Evolutionary conservation across 192 early-diverging fungal genomes (phyloP), one percentile per base, ranked within the genome.

Genomic region (Coemansia sp.): DNA sequence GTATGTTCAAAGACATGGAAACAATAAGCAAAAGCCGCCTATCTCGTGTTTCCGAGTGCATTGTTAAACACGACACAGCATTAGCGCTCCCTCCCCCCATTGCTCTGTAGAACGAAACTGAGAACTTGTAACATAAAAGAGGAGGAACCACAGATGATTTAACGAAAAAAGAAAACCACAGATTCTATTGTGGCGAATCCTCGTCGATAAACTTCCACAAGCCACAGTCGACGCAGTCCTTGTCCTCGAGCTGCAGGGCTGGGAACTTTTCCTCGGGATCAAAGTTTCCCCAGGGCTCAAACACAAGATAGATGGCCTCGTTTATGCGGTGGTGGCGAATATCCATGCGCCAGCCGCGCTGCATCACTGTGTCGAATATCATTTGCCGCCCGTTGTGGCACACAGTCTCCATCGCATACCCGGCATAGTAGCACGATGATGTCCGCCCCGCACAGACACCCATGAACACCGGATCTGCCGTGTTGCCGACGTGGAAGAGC

Each of bases 401-500:
- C 58, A 86, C 84, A 7, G 90, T 87, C 68, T 97, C 91, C 64
- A 92, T 72, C 15, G 89, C 90, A 64, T 92, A 92, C 1, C 84
- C 87, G 21, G 82, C 86, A 60, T 87, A 88, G 63, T 90, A 93
- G 67, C 91, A 92, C 26, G 66, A 67, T 13, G 84, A 85, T 1
- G 82, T 77, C 28, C 77, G 75, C 4, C 90, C 91, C 12, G 81
- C 82, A 68, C 96, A 98, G 26, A 86, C 82, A 28, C 96, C 96
- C 64, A 90, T 82, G 74, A 87, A 98, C 26, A 98, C 88, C 10
- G 95, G 95, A 77, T 98, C 96, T 3, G 90, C 90, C 2, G 87
- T 89, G 78, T 98, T 88, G 4, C 94, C 95, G 68, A 95, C 74
- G 59, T 98, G 96, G 70, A 87, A 98, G 30, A 96, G 87, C n/a